Base-by-base conservation (phyloP, 805 yeast genomes). In the Ogataea pilisensis region DNA sequence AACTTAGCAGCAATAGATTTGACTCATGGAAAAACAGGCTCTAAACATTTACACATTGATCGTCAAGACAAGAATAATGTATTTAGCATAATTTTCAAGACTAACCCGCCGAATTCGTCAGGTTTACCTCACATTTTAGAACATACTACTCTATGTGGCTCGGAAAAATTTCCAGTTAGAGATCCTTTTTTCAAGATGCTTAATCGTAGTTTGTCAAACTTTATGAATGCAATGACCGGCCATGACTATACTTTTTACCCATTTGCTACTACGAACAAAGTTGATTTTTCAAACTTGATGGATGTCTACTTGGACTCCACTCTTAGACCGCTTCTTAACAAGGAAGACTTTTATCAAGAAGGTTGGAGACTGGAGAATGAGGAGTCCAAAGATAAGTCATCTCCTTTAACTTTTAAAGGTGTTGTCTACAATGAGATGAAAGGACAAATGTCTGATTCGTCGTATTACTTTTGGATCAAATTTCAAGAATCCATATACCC, bases 211-310 rank as follows among this genome's bases (percentile, higher is more conserved):
- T 67, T 93, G 54, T 81, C 96, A 26, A 93, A 88, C 60, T 93
- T 89, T 64, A 93, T 93, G 99, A 93, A 93, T 60, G 99, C 99
- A 8, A 87, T 93, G 96, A 93, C 99, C 0, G 99, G 95, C 18
- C 90, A 85, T 53, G 98, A 93, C 63, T 90, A 89, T 58, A 93
- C 99, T 0, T 90, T 80, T 62, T 93, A 85, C 55, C 99, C 99
- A 4, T 93, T 93, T 69, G 85, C 98, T 22, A 93, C 99, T 2
- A 91, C 98, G 9, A 93, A 93, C 62, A 60, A 64, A 32, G 76
- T 76, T 40, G 99, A 93, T 60, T 93, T 75, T 60, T 73, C 73
- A 25, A 93, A 93, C 56, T 71, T 93, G 57, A 80, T 89, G 76
- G 82, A 79, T 44, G 95, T 93, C 6, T 93, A 93, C 58, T 68